Conservation (phyloP, 2,329 filamentous ascomycete genomes). For the Aaosphaeria arxii region DNA sequence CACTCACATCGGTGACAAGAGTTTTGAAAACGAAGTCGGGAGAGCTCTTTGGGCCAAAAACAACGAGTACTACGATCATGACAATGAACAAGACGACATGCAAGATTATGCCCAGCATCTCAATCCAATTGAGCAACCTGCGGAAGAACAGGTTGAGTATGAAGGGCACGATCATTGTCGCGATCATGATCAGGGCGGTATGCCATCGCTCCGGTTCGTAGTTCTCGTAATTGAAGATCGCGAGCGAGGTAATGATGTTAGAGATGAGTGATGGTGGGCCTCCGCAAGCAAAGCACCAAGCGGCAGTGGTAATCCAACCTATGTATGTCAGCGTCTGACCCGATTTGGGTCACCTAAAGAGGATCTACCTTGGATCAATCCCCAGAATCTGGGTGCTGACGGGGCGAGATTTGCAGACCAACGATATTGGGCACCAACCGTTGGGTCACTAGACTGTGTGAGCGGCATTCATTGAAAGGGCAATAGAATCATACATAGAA, state of each 20-base stretch:
- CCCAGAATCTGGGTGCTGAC: conserved; percentile 19
- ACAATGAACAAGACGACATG: conserved; percentile 50
- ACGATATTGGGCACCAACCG: conserved; percentile 31
- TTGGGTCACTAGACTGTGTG: conserved; percentile 27
- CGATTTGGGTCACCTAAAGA: neutral
- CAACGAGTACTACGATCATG: conserved; percentile 45
- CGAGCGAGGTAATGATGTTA: conserved; percentile 18
- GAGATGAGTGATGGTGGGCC: conserved; percentile 23
- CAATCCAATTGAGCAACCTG: conserved; percentile 42
- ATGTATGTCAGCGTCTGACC: conserved; percentile 24
- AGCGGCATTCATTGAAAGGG: neutral
- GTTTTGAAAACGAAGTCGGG: conserved; percentile 43
- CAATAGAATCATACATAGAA: conserved; percentile 19
- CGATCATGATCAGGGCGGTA: conserved; percentile 47
- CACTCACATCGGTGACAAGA: conserved; percentile 42
- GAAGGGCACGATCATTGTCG: conserved; percentile 36
- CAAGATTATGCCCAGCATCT: conserved; percentile 44
- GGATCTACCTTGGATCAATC: conserved; percentile 23
- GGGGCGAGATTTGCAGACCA: conserved; percentile 30
- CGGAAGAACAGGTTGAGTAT: conserved; percentile 44
- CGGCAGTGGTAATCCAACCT: conserved; percentile 41
- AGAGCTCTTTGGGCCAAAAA: conserved; percentile 38
- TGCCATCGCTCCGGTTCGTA: conserved; percentile 45
- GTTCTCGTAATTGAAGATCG: conserved; percentile 36
- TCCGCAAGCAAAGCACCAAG: conserved; percentile 32